Evolutionary conservation across 495 filamentous ascomycete species (phyloP), one percentile per base, ranked within the genome.

Genomic region (Penicillium daleae): DNA sequence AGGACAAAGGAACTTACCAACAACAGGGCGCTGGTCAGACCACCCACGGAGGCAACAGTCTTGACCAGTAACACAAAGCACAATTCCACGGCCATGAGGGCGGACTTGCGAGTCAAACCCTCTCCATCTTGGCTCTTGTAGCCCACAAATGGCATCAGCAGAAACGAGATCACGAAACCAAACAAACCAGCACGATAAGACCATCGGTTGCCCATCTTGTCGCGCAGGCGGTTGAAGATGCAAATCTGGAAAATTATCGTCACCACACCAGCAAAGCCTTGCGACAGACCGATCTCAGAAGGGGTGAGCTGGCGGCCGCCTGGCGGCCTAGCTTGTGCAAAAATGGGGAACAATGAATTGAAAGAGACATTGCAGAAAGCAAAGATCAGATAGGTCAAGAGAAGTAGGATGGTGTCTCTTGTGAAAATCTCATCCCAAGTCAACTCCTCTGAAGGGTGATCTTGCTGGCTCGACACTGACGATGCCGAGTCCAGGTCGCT

Each of bases 321-420:
- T 0, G 95, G 95, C 0, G 86, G 84, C 5, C 80, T 70, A 1
- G 89, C 86, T 56, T 92, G 87, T 8, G 86, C 89, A 66, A 97
- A 99, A 50, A 98, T 94, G 0, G 95, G 92, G 66, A 96, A 97
- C 1, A 97, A 80, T 22, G 91, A 91, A 69, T 92, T 95, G 82
- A 92, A 97, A 12, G 91, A 88, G 61, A 96, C 88, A 72, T 97
- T 97, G 56, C 88, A 86, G 27, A 97, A 82, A 56, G 96, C 91
- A 71, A 97, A 97, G 37, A 97, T 88, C 31, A 93, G 79, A 67
- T 93, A 96, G 2, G 92, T 94, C 31, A 84, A 69, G 10, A 97
- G 84, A 0, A 99, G 82, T 12, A 95, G 77, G 31, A 96, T 69
- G 0, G 93, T 97, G 54, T 94, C 90, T 8, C 90, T 86, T 62